Percentiles rank a stretch among this genome's conserved stretches.
phyloP scores from a whole-genome alignment of 2,329 filamentous ascomycete genomes.

The Apiospora kogelbergensis region DNA sequence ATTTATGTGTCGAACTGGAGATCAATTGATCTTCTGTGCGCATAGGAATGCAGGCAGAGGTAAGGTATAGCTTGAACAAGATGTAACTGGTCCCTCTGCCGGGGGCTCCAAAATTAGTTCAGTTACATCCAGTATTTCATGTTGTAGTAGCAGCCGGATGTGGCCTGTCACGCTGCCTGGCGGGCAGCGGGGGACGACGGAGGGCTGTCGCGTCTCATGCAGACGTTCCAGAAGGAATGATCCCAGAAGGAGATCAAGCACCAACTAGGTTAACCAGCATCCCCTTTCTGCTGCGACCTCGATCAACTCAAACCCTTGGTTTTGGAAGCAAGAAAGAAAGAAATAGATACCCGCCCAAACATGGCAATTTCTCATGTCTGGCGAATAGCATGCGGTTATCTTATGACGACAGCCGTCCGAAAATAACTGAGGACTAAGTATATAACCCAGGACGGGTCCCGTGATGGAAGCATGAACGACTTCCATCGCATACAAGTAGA shows the following conservation, averaged over 20 bases:
- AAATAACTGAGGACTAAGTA: background rate
- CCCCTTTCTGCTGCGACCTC: background rate
- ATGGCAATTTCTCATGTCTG: background rate
- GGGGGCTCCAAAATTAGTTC: background rate
- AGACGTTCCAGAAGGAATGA: constrained; percentile 7
- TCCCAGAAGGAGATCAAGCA: constrained; percentile 1
- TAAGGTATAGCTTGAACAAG: background rate
- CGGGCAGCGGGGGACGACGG: background rate
- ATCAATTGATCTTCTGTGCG: background rate
- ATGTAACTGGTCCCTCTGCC: background rate
- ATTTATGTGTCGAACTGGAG: background rate
- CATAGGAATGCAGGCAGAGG: background rate
- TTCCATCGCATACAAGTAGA: background rate
- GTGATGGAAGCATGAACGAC: background rate
- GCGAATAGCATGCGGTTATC: background rate
- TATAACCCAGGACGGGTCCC: background rate
- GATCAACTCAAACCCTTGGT: background rate
- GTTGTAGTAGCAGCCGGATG: background rate
- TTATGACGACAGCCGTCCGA: background rate
- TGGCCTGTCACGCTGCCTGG: background rate
- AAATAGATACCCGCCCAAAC: background rate
- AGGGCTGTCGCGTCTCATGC: background rate
- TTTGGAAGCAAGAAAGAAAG: background rate
- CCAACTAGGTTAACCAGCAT: background rate
- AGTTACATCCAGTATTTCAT: background rate